Conservation (phyloP, 1,284 basidiomycete species). For the Ceratobasidium sp. region DNA sequence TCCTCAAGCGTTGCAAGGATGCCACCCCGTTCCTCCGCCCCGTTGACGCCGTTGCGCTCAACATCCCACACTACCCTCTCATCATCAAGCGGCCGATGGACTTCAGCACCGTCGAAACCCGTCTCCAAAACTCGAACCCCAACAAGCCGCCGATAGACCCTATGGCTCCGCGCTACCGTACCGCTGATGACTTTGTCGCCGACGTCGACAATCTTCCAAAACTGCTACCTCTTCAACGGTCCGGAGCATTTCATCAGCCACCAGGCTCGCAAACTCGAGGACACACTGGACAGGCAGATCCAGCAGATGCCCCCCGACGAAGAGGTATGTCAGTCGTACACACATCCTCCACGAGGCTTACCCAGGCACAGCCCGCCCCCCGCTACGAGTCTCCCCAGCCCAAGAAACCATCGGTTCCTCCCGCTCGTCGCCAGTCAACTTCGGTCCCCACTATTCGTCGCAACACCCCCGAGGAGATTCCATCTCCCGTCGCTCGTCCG, state of each 20-base stretch:
- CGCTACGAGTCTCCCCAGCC: conserved; percentile 42
- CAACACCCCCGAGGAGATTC: conserved; percentile 45
- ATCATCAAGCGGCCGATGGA: conserved; percentile 96
- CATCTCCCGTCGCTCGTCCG: conserved; percentile 70
- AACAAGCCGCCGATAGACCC: conserved; percentile 59
- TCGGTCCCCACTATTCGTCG: conserved; percentile 82
- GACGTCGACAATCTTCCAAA: conserved; percentile 89
- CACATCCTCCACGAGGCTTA: conserved; percentile 20
- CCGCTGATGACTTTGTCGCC: conserved; percentile 76
- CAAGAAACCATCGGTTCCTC: conserved; percentile 48
- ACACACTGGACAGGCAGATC: conserved; percentile 87
- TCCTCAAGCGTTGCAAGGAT: conserved; percentile 88
- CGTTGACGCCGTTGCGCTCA: conserved; percentile 89
- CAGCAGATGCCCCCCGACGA: conserved; percentile 79
- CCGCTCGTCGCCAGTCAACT: conserved; percentile 71
- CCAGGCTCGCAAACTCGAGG: conserved; percentile 84
- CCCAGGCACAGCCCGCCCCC: conserved; percentile 37
- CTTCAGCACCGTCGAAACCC: conserved; percentile 91
- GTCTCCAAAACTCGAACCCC: conserved; percentile 80
- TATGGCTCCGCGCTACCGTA: conserved; percentile 70
- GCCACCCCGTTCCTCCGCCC: conserved; percentile 83
- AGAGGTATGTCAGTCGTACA: conserved; percentile 63
- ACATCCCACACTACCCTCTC: conserved; percentile 89
- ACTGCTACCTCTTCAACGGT: conserved; percentile 93
- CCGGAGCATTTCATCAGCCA: conserved; percentile 80